These are phyloP conservation scores for Saururus chinensis DNA, from an alignment of 164 flowering plant species.

Conservation along the genomic window DNA sequence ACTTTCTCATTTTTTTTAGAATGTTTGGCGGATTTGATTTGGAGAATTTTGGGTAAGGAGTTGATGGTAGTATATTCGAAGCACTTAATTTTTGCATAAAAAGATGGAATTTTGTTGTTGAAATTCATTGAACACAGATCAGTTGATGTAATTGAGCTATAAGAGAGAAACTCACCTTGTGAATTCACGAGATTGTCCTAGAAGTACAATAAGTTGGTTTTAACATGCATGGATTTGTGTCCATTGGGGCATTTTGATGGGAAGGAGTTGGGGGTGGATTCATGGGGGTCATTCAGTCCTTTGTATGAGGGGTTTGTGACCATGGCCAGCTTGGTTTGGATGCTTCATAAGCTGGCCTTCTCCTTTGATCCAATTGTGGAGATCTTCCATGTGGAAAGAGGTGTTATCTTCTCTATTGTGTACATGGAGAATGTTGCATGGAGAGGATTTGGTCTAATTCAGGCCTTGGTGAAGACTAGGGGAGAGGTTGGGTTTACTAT, in stretches of 20 bases:
- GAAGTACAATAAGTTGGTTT: conserved; percentile 70
- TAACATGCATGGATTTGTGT: conserved; percentile 72
- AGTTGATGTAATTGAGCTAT: conserved; percentile 49
- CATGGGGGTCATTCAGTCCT: conserved; percentile 56
- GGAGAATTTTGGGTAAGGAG: conserved; percentile 36
- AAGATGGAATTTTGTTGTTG: conserved; percentile 23
- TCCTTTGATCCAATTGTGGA: conserved; percentile 67
- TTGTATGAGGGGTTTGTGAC: conserved; percentile 69
- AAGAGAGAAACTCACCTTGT: conserved; percentile 35
- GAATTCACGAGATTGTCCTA: conserved; percentile 62
- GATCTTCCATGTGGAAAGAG: conserved; percentile 78
- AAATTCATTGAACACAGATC: conserved; percentile 55
- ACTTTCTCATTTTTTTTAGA: conserved; percentile 65
- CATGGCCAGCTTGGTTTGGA: conserved; percentile 87
- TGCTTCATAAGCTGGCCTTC: conserved; percentile 72
- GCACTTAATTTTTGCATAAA: conserved; percentile 9
- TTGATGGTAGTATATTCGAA: conserved; percentile 17
- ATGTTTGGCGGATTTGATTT: conserved; percentile 68
- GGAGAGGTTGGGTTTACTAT: conserved; percentile 79
- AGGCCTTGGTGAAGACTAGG: conserved; percentile 17
- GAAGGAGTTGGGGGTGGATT: conserved; percentile 42
- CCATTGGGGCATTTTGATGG: conserved; percentile 49
- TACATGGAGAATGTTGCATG: conserved; percentile 72
- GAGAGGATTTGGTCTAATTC: conserved; percentile 11
- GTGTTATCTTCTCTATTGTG: conserved; percentile 66